Base-by-base conservation (phyloP, 805 yeast genomes). In the Wickerhamiella azyma region DNA sequence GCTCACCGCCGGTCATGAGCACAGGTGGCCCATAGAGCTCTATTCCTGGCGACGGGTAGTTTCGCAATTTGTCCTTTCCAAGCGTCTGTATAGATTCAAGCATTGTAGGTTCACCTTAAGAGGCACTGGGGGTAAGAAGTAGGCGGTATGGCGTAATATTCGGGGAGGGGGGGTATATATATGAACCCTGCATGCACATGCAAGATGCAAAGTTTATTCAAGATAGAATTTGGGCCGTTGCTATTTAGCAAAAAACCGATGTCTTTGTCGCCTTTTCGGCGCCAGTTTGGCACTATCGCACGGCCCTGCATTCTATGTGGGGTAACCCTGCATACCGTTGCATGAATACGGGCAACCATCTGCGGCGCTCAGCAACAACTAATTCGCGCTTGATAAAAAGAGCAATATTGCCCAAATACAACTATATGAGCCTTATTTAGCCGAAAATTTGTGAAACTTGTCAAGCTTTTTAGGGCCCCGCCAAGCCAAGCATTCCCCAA, bases 1-100 rank as follows among this genome's bases (percentile, higher is more conserved):
- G 16, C 18, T 41, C 44, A 5, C 32, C 26, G 9, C 37, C 26
- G 13, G 29, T 41, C 16, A 30, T 14, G 11, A 41, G 33, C 18
- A 32, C 29, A 4, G 44, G 39, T 3, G 44, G 44, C 10, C 44
- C 44, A 3, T 33, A 17, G 2, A 41, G 39, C 21, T 32, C 28
- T 19, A 41, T 33, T 33, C 33, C 37, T 6, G 44, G 44, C 14
- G n/a, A 17, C 18, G 44, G 44, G 29, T 29, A 40, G n/a, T 28
- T 28, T 2, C 26, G 16, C 26, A 28, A 5, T 8, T 30, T 30
- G 33, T 30, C 33, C 16, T 30, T 30, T 8, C 8, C n/a, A 4
- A 30, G 16, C 16, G 33, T 30, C 6, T 13, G 33, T 30, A 30
- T 10, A 6, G 33, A 30, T n/a, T 30, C 33, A 30, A 30, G 33